Base-by-base conservation (phyloP, 305 asterid species). In the Fraxinus platypoda region DNA sequence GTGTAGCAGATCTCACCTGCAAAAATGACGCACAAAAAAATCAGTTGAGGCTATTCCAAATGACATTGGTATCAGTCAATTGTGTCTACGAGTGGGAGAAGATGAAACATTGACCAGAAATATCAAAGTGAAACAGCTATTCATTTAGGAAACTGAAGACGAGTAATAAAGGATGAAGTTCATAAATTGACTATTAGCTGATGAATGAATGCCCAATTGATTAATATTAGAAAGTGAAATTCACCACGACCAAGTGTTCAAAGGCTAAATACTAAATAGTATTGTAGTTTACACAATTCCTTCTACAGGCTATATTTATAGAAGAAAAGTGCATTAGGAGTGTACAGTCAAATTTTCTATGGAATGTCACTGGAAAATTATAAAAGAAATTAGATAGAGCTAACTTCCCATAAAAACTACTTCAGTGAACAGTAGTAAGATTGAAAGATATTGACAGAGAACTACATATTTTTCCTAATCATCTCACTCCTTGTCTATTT, bases 1-100 rank as follows among this genome's bases (percentile, higher is more conserved):
- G 98, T 68, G 99, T 93, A 77, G 99, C 98, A 84, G 99, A 97
- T 88, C 99, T 91, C 88, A 97, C 99, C 99, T 97, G 84, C 64
- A 84, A 80, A 77, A 68, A 79, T 30, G 64, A 75, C 17, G 26
- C 85, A 80, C 59, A 80, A 81, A 81, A 80, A 80, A 17, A 79
- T 34, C 13, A 86, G 71, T 28, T 0, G 37, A 62, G 28, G 49
- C 76, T 71, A 81, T 66, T 34, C 25, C 28, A 41, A 25, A 49
- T 13, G 33, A 37, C 15, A 31, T 3, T 7, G 72, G 75, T 8
- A 64, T 9, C 43, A 33, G 17, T 78, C 31, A 7, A 23, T 62
- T 25, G 31, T 3, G 19, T 11, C 35, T 9, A 25, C 2, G 33
- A 25, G 19, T 11, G 71, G 26, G 34, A 70, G 34, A 70, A 77